phyloP scores from a whole-genome alignment of 2,329 filamentous ascomycete genomes.

The Cryphonectria japonica region DNA sequence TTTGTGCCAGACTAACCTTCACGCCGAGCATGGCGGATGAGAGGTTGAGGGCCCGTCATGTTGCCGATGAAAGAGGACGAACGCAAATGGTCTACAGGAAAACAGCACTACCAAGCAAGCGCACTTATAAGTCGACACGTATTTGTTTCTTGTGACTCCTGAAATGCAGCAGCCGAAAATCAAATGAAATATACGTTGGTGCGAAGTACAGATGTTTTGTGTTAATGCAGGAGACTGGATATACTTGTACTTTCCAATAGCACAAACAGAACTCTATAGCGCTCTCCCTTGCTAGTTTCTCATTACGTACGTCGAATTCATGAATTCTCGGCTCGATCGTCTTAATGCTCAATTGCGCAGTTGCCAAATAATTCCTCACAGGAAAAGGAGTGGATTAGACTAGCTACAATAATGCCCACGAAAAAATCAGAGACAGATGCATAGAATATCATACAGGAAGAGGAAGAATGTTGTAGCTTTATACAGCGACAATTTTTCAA shows the following conservation, averaged over 20 bases:
- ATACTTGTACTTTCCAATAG: neutral
- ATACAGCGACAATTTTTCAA: too few species aligned
- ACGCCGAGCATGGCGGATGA: constrained; percentile 61
- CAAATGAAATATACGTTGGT: neutral
- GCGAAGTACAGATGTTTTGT: neutral
- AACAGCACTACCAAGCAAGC: neutral
- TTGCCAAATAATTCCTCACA: neutral
- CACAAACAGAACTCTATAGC: neutral
- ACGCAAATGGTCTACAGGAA: neutral
- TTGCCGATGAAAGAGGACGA: neutral
- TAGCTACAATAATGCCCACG: too few species aligned
- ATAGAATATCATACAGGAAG: neutral
- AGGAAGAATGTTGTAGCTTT: too few species aligned
- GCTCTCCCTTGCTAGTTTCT: neutral
- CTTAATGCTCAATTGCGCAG: constrained; percentile 9
- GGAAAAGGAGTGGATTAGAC: too few species aligned
- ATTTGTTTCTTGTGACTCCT: too few species aligned
- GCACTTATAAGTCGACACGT: neutral
- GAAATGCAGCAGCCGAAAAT: too few species aligned
- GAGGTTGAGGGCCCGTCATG: constrained; percentile 41
- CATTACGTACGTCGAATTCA: constrained; percentile 3
- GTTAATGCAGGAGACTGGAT: neutral
- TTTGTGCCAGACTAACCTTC: constrained; percentile 51
- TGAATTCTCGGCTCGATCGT: neutral
- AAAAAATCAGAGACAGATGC: neutral